Base-by-base conservation (phyloP, 768 basidiomycete species). In the Cytidiella melzeri region DNA sequence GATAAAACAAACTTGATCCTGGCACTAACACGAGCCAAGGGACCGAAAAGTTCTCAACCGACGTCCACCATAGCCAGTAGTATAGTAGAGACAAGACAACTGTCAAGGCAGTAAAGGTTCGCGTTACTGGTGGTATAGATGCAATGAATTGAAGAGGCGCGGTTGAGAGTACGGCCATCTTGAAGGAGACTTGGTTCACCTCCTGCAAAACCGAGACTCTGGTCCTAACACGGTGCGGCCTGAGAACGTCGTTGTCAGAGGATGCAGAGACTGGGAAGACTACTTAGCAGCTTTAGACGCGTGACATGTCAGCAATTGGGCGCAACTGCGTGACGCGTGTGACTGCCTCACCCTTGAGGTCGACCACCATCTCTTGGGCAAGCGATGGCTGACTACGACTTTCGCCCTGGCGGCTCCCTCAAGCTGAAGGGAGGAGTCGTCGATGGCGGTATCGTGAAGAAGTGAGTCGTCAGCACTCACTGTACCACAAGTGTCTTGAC, bases 341-440 rank as follows among this genome's bases (percentile, higher is more conserved):
- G 62, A 61, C 60, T 48, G 12, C 2, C 36, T 42, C 21, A 34
- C 18, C 38, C 55, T 45, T 53, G 53, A 53, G 50, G 47, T 55
- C 60, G 54, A 52, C 56, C 51, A 53, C 56, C 47, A 34, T 23
- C 42, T 28, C 25, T 15, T 50, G n/a, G 18, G 3, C 39, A 54
- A 53, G 48, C 57, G 68, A 91, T 91, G 86, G 82, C 84, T 50
- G 88, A 87, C 67, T 93, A 94, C 68, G 81, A 87, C 70, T 74
- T 87, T 68, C 82, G 83, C 64, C 83, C 88, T 48, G 87, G 89
- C 42, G 91, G 92, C 63, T 83, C 88, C 57, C 85, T 94, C 64
- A 94, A 92, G 67, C 76, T 94, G 61, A 94, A 92, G 71, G 81
- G 87, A n/a, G 81, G 78, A 28, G 83, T 84, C 27, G 72, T 73